Percentiles rank a stretch among this genome's conserved stretches.
These are phyloP conservation scores for Cenococcum geophilum DNA, from an alignment of 495 filamentous ascomycete species.

Conservation along the genomic window DNA sequence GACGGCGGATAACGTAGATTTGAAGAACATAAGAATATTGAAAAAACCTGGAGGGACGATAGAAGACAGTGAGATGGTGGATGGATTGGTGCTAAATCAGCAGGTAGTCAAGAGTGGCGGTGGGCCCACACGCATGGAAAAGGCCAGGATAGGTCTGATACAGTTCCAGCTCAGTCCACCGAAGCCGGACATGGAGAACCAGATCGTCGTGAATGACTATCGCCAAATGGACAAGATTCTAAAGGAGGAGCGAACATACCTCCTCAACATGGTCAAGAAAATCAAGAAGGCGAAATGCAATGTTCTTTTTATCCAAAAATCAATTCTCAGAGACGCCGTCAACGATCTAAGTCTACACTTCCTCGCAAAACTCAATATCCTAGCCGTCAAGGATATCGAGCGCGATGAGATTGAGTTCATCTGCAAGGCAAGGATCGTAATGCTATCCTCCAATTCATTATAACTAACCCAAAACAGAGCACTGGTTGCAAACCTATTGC, in stretches of 20 bases:
- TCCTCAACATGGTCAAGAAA: conserved; percentile 98
- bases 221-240: conserved; percentile 99
- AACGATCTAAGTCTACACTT: conserved; percentile 97
- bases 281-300: conserved; percentile 99
- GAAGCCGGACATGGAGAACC: conserved; percentile 99
- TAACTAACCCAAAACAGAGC: conserved; percentile 40
- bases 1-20: conserved; percentile 92
- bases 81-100: conserved; percentile 90
- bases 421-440: conserved; percentile 59
- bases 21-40: conserved; percentile 90
- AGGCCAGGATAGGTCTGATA: conserved; percentile 92
- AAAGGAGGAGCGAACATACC: conserved; percentile 96
- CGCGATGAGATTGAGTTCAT: conserved; percentile 98
- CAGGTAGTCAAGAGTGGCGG: conserved; percentile 87
- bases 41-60: conserved; percentile 99
- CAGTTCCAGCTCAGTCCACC: conserved; percentile 98
- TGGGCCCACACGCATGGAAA: conserved; percentile 90
- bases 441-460: background rate
- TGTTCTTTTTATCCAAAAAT: conserved; percentile 96
- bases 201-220: conserved; percentile 98
- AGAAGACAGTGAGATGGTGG: conserved; percentile 95
- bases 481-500: conserved; percentile 98
- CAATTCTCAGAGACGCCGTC: conserved; percentile 93
- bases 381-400: conserved; percentile 95
- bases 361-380: conserved; percentile 91